Evolutionary conservation across 169 alveolate genomes (phyloP), one percentile per base, ranked within the genome.

Genomic region (Theileria parva): DNA sequence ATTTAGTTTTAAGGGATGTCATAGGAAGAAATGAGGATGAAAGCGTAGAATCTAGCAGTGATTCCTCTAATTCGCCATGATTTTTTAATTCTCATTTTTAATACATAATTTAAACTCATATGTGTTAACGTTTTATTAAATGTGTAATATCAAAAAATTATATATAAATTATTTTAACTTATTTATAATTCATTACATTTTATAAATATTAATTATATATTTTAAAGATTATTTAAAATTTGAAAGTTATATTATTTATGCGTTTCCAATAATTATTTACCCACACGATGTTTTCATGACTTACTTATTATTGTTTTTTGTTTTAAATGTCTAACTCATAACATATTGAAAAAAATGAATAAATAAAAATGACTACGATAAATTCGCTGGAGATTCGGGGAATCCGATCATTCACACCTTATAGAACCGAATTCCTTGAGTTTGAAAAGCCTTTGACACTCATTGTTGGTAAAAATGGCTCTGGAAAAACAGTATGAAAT

Each of bases 391-490:
- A 98, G 23, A 94, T 98, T 21, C 95, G 96, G 77, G 99, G 99
- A 21, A 95, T 98, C 0, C 86, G 99, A 77, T 89, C 98, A 77
- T 98, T 97, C 90, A 81, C 96, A 65, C 98, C 98, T 11, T 96
- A 94, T 53, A 91, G 91, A 37, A 91, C 95, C 79, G 97, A 97
- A 91, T 93, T 92, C 50, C 88, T 98, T 17, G 94, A 94, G 57
- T 98, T 98, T 81, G 97, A 95, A 50, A 91, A 93, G 55, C 99
- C 99, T 2, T 92, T 98, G 61, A 98, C 99, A 1, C 91, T 98
- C 50, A 98, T 98, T 32, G 98, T 96, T 19, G 99, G 99, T 51
- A 98, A 96, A 59, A 98, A 98, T 90, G 99, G 99, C 34, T 96
- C 99, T 32, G 99, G 99, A 8, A 98, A 97, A 87, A 97, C 99